Percentiles rank a stretch among this genome's conserved stretches.
Conservation (phyloP, 176 grass and related monocot species). For the Chloris gayana region DNA sequence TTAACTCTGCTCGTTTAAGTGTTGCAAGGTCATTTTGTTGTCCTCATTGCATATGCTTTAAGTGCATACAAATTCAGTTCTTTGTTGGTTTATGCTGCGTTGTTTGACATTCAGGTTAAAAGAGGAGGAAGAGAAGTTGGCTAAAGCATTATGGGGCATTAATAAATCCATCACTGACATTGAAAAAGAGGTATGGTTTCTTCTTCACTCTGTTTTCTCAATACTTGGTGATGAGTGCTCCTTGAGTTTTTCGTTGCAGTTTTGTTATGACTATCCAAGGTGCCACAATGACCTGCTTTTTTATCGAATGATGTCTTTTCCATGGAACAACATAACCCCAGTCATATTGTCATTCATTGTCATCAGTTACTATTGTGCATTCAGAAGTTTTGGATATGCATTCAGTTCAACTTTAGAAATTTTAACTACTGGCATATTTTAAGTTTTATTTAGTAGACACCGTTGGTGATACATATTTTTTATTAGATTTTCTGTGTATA, state of each 20-base stretch:
- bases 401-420: no score
- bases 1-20: conserved; percentile 50
- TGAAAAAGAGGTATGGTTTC: conserved; percentile 62
- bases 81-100: conserved; percentile 30
- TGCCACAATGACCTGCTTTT: conserved; percentile 10
- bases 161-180: conserved; percentile 50
- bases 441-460: no score
- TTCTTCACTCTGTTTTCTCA: not conserved
- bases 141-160: conserved; percentile 53
- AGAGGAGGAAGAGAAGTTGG: conserved; percentile 61
- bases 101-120: conserved; percentile 54
- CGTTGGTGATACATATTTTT: no score
- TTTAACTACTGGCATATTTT: no score
- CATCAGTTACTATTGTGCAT: no score
- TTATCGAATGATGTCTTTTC: not conserved
- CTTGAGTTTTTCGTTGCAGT: not conserved
- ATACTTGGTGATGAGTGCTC: no score
- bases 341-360: no score
- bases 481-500: no score
- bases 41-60: conserved; percentile 26
- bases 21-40: conserved; percentile 59
- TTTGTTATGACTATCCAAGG: conserved; percentile 4
- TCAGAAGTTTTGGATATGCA: no score
- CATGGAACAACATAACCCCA: not conserved
- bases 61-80: not conserved